Evolutionary conservation across 805 yeast species (phyloP), one percentile per base, ranked within the genome.

Genomic region (Kluyveromyces lactis): DNA sequence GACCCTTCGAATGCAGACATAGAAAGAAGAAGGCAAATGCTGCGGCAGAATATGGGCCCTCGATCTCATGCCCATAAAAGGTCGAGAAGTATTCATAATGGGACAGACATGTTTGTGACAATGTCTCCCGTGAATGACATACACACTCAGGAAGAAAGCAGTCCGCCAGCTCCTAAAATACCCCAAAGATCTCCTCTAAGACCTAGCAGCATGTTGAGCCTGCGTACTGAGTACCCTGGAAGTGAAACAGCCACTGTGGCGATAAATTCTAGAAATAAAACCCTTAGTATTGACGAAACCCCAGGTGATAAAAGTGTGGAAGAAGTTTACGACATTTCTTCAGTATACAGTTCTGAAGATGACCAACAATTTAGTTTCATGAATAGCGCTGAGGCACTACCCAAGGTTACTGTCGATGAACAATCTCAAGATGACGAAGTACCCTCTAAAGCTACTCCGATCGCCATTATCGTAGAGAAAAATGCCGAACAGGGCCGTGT

Each of bases 1-100:
- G 18, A 46, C 3, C 39, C 46, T 13, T 27, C 38, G 2, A 38
- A 47, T 18, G 26, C 26, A 9, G 42, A 45, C 4, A 46, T 55
- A 26, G 53, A 51, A 39, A 32, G 42, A 10, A 46, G 60, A 40
- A 46, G 63, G 38, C 32, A n/a, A 31, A 24, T 9, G 28, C 44
- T 28, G 30, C 42, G 40, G 13, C 35, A 23, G 12, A 33, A 24
- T 7, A 43, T 35, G 12, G 18, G 13, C 9, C 18, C 15, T 12
- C 32, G 38, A 7, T 34, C 43, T 2, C 61, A 58, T 36, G 42
- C 42, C n/a, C 63, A 58, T 44, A 55, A 48, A 40, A 48, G 63
- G 33, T 56, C 58, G 23, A 50, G 52, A 42, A 58, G 63, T 32
- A 38, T 55, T 10, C 57, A 53, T 33, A 48, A 44, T 31, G 45